Percentiles rank a stretch among this genome's conserved stretches.
phyloP scores from a whole-genome alignment of 805 yeast species.

The Cephaloascus albidus region DNA sequence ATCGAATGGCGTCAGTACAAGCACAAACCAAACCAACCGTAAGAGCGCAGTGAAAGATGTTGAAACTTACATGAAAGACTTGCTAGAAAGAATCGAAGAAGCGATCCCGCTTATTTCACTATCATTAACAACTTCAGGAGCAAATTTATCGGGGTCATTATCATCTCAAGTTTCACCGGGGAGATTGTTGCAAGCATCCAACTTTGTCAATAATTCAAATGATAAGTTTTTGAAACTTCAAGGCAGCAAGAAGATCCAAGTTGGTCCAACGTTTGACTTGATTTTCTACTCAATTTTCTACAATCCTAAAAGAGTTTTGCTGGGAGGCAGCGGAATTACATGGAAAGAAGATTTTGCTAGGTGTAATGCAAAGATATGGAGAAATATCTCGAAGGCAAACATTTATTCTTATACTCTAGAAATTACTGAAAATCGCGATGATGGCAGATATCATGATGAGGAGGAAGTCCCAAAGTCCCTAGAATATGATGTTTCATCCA shows the following conservation, averaged over 20 bases:
- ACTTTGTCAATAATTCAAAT: slow-evolving; percentile 30
- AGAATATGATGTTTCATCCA: slow-evolving; percentile 24
- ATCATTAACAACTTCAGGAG: slow-evolving; percentile 62
- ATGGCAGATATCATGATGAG: slow-evolving; percentile 62
- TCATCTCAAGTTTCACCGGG: slow-evolving; percentile 55
- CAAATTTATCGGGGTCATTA: slow-evolving; percentile 40
- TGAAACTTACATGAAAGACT: slow-evolving; percentile 35
- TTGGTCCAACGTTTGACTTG: slow-evolving; percentile 54
- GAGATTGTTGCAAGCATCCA: slow-evolving; percentile 53
- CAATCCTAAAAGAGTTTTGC: slow-evolving; percentile 34
- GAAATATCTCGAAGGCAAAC: slow-evolving; percentile 8
- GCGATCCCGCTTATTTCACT: slow-evolving; percentile 60
- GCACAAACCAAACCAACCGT: neutral
- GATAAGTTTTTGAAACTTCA: slow-evolving; percentile 12
- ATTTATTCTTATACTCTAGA: slow-evolving; percentile 33
- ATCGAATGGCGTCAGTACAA: slow-evolving; percentile 16
- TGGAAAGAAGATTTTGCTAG: slow-evolving; percentile 73
- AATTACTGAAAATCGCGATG: slow-evolving; percentile 53
- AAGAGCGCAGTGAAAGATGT: slow-evolving; percentile 32
- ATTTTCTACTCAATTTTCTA: slow-evolving; percentile 57
- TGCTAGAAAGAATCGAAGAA: slow-evolving; percentile 50
- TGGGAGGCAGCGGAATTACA: slow-evolving; percentile 27
- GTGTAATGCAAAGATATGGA: slow-evolving; percentile 32
- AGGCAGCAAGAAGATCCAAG: slow-evolving; percentile 14
- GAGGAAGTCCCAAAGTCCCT: slow-evolving; percentile 28